Evolutionary conservation across 805 yeast genomes (phyloP).

Genomic region (Wickerhamiella sergipiensis): DNA sequence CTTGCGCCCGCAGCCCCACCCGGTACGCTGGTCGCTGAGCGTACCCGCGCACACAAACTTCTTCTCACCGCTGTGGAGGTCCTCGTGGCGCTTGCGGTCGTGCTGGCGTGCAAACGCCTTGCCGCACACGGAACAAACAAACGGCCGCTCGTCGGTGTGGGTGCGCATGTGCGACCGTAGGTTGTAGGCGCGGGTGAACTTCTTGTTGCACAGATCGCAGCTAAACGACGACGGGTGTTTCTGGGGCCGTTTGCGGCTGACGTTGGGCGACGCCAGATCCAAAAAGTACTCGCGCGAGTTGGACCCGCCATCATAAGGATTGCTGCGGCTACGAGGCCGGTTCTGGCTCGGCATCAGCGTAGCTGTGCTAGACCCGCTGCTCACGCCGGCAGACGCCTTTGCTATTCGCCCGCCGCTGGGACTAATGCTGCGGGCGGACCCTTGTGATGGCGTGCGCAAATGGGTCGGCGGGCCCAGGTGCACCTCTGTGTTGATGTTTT

Average conservation of each 20-base stretch:
- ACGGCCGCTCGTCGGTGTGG: constrained; percentile 65
- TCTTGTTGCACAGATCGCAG: constrained; percentile 74
- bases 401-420: neutral
- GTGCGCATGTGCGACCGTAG: constrained; percentile 83
- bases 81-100: constrained; percentile 64
- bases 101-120: constrained; percentile 66
- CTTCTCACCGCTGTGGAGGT: constrained; percentile 59
- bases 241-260: constrained; percentile 40
- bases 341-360: neutral
- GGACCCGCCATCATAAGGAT: constrained; percentile 4
- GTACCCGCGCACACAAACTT: constrained; percentile 54
- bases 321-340: neutral
- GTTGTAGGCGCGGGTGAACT: constrained; percentile 87
- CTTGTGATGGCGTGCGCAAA: neutral
- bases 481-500: neutral
- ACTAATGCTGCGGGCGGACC: neutral
- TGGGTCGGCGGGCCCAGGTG: neutral
- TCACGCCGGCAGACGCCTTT: neutral
- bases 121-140: constrained; percentile 46
- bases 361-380: neutral
- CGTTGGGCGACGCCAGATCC: constrained; percentile 47
- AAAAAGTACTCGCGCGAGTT: constrained; percentile 27
- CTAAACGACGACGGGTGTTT: constrained; percentile 59
- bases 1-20: constrained; percentile 64
- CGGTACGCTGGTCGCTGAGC: constrained; percentile 40